Conservation (phyloP, 169 alveolate species). For the Eimeria tenella region DNA sequence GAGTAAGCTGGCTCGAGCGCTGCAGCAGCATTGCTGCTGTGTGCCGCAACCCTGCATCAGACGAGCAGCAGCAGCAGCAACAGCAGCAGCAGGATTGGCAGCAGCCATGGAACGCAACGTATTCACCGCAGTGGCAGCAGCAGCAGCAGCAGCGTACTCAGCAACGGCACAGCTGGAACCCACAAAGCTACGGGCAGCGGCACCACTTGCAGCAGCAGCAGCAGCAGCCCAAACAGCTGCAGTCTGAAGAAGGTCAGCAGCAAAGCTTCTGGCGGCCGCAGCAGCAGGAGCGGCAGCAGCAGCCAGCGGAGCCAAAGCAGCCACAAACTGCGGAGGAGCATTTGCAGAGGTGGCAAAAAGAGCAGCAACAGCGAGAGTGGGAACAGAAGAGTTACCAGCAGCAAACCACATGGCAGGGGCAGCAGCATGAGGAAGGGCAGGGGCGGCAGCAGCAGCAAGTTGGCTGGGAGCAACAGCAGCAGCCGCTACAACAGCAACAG, state of each 20-base stretch:
- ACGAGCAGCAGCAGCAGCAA: constrained; percentile 14
- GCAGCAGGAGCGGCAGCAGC: constrained; percentile 19
- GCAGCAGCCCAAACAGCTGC: constrained; percentile 31
- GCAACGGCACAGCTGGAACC: constrained; percentile 8
- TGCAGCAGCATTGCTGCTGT: constrained; percentile 62
- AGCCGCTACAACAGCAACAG: not conserved
- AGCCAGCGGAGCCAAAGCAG: not conserved
- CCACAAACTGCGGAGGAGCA: not conserved
- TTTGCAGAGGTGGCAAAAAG: not conserved
- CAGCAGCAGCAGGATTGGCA: constrained; percentile 32
- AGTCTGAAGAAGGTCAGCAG: not conserved
- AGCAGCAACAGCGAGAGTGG: not conserved
- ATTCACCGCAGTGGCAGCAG: not conserved
- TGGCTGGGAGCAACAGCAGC: not conserved
- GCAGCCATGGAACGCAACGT: not conserved
- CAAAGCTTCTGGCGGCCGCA: not conserved
- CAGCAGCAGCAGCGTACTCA: constrained; percentile 6
- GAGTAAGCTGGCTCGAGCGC: constrained; percentile 54
- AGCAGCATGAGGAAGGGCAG: not conserved
- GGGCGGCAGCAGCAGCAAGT: not conserved
- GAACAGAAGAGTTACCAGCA: not conserved
- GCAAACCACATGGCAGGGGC: not conserved
- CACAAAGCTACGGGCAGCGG: constrained; percentile 1
- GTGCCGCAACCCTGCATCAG: constrained; percentile 35
- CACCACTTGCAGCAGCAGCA: constrained; percentile 20